Conservation (phyloP, 495 filamentous ascomycete species). For the Geoglossum glabrum region DNA sequence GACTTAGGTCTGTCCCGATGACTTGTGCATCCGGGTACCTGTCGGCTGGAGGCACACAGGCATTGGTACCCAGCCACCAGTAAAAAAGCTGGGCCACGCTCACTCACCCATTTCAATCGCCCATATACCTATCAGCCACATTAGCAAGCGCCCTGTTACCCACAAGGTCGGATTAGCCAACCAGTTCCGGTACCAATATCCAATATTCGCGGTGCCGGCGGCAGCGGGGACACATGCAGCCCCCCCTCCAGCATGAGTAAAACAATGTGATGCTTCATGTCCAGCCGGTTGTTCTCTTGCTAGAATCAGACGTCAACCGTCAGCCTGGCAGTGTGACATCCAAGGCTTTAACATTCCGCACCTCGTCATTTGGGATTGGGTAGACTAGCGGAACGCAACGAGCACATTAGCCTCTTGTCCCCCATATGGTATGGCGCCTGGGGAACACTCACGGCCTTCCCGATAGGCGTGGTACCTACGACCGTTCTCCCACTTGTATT, state of each 20-base stretch:
- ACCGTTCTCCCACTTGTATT: constrained; percentile 16
- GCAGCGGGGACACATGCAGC: not conserved
- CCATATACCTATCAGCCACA: not conserved
- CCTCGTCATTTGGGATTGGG: constrained; percentile 17
- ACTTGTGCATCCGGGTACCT: not conserved
- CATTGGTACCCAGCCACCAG: not conserved
- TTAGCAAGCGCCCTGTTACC: not conserved
- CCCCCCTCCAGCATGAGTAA: not conserved
- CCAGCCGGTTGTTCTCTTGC: constrained; percentile 16
- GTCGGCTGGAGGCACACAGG: not conserved
- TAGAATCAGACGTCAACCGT: not conserved
- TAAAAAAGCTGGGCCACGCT: not conserved
- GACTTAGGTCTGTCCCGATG: constrained; percentile 3
- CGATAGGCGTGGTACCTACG: constrained; percentile 2
- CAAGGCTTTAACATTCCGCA: not conserved
- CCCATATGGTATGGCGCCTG: not conserved
- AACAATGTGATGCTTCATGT: constrained; percentile 16
- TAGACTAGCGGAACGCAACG: not conserved
- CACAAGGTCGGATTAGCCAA: not conserved
- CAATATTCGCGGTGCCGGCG: not conserved
- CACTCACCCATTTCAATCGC: not conserved
- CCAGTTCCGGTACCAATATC: constrained; percentile 2
- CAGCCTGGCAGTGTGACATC: not conserved
- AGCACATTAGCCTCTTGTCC: not conserved
- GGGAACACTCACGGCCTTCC: not conserved